phyloP scores from a whole-genome alignment of 2,329 filamentous ascomycete species.

The Pestalotiopsis sp. region DNA sequence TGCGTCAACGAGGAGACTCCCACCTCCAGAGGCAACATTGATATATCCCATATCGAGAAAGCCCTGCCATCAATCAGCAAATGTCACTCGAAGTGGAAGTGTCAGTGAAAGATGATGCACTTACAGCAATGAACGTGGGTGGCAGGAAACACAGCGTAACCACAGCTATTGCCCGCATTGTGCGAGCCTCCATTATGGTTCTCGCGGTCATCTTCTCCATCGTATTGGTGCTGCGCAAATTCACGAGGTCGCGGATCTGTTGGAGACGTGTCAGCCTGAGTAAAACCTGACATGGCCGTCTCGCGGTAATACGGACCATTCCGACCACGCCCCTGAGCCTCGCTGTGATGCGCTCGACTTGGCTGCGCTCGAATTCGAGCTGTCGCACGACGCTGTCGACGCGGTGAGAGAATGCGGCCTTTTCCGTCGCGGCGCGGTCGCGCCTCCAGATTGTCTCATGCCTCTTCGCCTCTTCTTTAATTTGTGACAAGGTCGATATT shows the following conservation, averaged over 20 bases:
- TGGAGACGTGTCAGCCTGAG: not conserved
- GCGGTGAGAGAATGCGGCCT: not conserved
- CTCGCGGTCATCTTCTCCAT: not conserved
- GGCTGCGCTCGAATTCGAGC: not conserved
- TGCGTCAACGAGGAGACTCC: not conserved
- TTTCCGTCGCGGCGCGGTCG: not conserved
- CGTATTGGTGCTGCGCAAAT: not conserved
- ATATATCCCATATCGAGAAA: conserved; percentile 3
- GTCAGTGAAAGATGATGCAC: no score
- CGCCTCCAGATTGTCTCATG: not conserved
- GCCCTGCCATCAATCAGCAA: not conserved
- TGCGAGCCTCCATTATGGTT: not conserved
- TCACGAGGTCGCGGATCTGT: not conserved
- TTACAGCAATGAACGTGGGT: not conserved
- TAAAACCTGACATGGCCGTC: not conserved
- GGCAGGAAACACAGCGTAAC: not conserved
- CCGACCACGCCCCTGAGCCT: not conserved
- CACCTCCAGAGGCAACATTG: not conserved
- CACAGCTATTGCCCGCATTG: not conserved
- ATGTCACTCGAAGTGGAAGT: no score
- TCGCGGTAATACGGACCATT: not conserved
- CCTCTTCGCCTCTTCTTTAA: not conserved
- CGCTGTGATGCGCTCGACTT: not conserved
- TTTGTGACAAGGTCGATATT: not conserved
- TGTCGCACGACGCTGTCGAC: not conserved